Percentiles rank a stretch among this genome's conserved stretches.
Evolutionary conservation across 768 basidiomycete species (phyloP).

Genomic region (Calocybe indica): DNA sequence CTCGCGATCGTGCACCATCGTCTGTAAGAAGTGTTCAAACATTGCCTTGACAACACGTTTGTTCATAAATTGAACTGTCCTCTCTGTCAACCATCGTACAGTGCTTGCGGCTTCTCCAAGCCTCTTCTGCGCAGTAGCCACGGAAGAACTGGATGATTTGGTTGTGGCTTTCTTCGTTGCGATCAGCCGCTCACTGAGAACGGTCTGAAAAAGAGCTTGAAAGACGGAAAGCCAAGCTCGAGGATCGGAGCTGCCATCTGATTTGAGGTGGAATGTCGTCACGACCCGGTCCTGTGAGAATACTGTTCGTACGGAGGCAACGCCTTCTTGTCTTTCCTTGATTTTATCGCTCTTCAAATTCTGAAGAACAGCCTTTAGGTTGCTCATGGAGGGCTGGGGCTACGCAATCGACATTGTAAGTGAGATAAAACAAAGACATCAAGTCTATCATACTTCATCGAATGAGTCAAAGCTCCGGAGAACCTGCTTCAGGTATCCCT

Average conservation of each 20-base stretch:
- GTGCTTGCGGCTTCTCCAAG: conserved; percentile 61
- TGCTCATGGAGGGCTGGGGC: conserved; percentile 10
- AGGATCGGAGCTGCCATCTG: conserved; percentile 26
- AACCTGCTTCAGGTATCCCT: no score
- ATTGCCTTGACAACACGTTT: conserved; percentile 49
- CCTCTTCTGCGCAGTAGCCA: conserved; percentile 46
- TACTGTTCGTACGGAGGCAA: conserved; percentile 40
- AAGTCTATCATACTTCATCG: no score
- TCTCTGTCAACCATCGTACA: conserved; percentile 71
- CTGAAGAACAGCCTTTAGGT: conserved; percentile 41
- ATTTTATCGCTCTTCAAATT: conserved; percentile 57
- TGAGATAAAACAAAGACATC: no score
- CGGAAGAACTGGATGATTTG: conserved; percentile 30
- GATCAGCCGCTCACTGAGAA: conserved; percentile 55
- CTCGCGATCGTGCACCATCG: conserved; percentile 44
- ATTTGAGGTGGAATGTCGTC: conserved; percentile 34
- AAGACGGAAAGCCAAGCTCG: conserved; percentile 60
- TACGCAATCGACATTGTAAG: no score
- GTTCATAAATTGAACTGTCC: conserved; percentile 49
- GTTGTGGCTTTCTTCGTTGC: conserved; percentile 35
- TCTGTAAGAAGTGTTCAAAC: conserved; percentile 58
- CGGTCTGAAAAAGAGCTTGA: conserved; percentile 64
- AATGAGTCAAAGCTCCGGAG: no score
- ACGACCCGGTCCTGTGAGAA: conserved; percentile 47
- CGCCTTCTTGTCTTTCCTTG: conserved; percentile 64